Evolutionary conservation across 495 filamentous ascomycete genomes (phyloP).

Genomic region (Aspergillus homomorphus): DNA sequence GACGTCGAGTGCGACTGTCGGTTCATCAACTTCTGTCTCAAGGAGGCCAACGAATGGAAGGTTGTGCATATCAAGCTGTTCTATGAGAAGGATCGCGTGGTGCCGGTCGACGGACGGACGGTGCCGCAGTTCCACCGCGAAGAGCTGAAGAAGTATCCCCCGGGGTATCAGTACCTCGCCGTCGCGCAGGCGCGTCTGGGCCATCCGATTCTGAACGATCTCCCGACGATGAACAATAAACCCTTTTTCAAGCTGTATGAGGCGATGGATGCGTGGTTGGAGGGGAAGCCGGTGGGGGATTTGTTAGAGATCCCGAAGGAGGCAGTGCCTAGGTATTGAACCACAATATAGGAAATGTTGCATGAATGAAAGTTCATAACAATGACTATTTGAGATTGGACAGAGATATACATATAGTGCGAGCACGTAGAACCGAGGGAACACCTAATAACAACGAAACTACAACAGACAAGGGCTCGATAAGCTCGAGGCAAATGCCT

Average conservation of each 20-base stretch:
- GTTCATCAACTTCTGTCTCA: constrained; percentile 26
- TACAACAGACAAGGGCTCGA: no score
- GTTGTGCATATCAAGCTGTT: constrained; percentile 24
- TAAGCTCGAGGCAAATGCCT: neutral
- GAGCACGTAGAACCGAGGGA: no score
- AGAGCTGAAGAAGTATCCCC: constrained; percentile 17
- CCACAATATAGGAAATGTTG: neutral
- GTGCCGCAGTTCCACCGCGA: constrained; percentile 20
- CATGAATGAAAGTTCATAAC: no score
- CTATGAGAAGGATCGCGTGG: constrained; percentile 29
- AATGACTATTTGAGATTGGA: no score
- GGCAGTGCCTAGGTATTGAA: neutral
- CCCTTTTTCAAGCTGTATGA: neutral
- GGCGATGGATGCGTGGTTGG: constrained; percentile 5
- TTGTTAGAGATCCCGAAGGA: neutral
- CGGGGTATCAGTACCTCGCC: constrained; percentile 21
- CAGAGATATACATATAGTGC: no score
- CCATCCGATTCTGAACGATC: neutral
- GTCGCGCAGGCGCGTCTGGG: constrained; percentile 6
- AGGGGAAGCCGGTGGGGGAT: neutral
- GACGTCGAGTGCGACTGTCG: constrained; percentile 29
- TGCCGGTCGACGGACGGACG: constrained; percentile 18
- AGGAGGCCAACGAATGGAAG: constrained; percentile 20
- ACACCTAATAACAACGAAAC: no score
- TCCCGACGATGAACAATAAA: constrained; percentile 3